Evolutionary conservation across 1,284 basidiomycete species (phyloP).

Genomic region (Microbotryum scabiosae): DNA sequence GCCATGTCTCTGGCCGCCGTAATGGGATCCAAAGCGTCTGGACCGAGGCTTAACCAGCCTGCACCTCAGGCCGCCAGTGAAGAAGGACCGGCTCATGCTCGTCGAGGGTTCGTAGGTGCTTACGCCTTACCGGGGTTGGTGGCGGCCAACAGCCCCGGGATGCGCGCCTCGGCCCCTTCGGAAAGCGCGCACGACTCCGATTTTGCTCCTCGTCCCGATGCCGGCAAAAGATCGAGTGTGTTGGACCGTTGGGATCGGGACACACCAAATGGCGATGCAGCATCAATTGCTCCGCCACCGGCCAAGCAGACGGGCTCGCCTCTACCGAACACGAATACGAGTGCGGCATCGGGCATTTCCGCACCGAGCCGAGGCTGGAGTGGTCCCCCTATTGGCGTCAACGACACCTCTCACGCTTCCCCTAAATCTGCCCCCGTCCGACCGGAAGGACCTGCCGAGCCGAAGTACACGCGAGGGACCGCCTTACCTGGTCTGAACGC

Average conservation of each 20-base stretch:
- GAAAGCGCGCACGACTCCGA: neutral
- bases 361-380: slow-evolving; percentile 1
- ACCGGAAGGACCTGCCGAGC: neutral
- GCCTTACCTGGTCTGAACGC: slow-evolving; percentile 20
- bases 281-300: neutral
- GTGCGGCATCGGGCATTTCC: neutral
- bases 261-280: slow-evolving; percentile 2
- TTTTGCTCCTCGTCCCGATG: neutral
- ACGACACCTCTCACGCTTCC: neutral
- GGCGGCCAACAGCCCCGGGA: neutral
- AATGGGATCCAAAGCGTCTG: slow-evolving; percentile 15
- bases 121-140: slow-evolving; percentile 9
- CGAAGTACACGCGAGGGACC: slow-evolving; percentile 15
- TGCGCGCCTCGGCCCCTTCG: neutral
- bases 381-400: slow-evolving; percentile 9
- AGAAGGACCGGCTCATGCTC: slow-evolving; percentile 10
- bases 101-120: neutral
- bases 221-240: slow-evolving; percentile 16
- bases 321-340: neutral
- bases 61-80: neutral
- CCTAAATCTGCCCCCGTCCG: neutral
- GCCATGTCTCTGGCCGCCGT: slow-evolving; percentile 6
- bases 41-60: slow-evolving; percentile 11
- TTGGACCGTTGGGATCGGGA: slow-evolving; percentile 22
- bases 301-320: neutral